Base-by-base conservation (phyloP, 495 filamentous ascomycete species). In the Aspergillus sclerotioniger region DNA sequence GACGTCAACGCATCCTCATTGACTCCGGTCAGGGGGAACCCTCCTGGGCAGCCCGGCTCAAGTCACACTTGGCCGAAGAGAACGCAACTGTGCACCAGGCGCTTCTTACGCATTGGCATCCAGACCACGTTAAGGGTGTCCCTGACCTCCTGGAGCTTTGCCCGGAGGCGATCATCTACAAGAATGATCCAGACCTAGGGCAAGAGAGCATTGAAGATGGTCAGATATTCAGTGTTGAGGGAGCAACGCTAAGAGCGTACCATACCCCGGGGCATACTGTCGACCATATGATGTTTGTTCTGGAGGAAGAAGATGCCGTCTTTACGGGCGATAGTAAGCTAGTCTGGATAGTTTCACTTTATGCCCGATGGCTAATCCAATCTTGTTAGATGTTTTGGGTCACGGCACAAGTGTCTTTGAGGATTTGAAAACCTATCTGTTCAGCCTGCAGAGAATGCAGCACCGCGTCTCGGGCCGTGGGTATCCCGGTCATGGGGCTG, bases 341-440 rank as follows among this genome's bases (percentile, higher is more conserved):
- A 13, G n/a, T 13, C 31, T 19, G n/a, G n/a, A 6, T 28, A 37
- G n/a, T 13, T 45, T 35, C n/a, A 9, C 6, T 10, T 33, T 16
- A 8, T 53, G 20, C 25, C 49, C 54, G 25, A 19, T 28, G 3
- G 50, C 51, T 53, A 31, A 13, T 37, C n/a, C 29, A 9, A 29
- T 21, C 31, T 37, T 48, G 13, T 20, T 47, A 79, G 76, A 94
- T 63, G 90, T 98, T 31, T 81, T 98, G 4, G 94, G 94, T 0
- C 91, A 97, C 56, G 94, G 94, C 2, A 97, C 94, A 3, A 85
- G 89, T 29, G 92, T 96, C 12, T 97, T 96, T 66, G 91, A 96
- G 71, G 87, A 96, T 56, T 78, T 96, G 2, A 71, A 70, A 6
- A 73, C 73, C 4, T 98, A 97, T 66, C 73, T 97, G 56, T 61